These are phyloP conservation scores for Crithidia mellificae DNA, from an alignment of 208 protist genomes.

Conservation along the genomic window DNA sequence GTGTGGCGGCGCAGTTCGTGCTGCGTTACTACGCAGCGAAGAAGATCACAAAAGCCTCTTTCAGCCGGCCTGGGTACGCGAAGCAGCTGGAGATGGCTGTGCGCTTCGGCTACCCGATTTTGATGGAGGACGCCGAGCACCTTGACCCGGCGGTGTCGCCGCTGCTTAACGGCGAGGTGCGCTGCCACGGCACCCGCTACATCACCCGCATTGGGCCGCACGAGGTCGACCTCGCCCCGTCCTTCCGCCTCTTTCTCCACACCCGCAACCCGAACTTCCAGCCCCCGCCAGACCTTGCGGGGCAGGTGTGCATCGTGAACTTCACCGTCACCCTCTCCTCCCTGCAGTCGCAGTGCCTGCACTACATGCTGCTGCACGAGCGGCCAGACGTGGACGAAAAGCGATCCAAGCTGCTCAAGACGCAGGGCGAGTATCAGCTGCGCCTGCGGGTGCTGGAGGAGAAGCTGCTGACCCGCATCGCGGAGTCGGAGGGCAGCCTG, in stretches of 20 bases:
- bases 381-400: conserved; percentile 95
- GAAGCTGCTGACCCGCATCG: conserved; percentile 94
- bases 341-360: conserved; percentile 95
- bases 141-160: conserved; percentile 98
- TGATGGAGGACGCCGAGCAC: conserved; percentile 99
- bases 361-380: conserved; percentile 92
- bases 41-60: conserved; percentile 94
- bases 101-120: conserved; percentile 98
- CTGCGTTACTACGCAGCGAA: conserved; percentile 73
- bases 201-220: conserved; percentile 96
- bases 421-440: conserved; percentile 96
- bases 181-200: conserved; percentile 90
- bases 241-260: conserved; percentile 97
- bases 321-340: conserved; percentile 98
- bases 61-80: conserved; percentile 96
- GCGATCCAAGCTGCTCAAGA: conserved; percentile 89
- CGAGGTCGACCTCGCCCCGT: conserved; percentile 98
- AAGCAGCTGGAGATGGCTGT: conserved; percentile 98
- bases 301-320: conserved; percentile 98
- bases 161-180: conserved; percentile 97
- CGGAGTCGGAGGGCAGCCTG: conserved; percentile 94
- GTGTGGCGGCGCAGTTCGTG: conserved; percentile 95
- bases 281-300: conserved; percentile 95
- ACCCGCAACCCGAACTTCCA: conserved; percentile 96
- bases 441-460: conserved; percentile 95